Percentiles rank a stretch among this genome's conserved stretches.
Evolutionary conservation across 495 filamentous ascomycete genomes (phyloP).

Genomic region (Penicillium psychrofluorescens): DNA sequence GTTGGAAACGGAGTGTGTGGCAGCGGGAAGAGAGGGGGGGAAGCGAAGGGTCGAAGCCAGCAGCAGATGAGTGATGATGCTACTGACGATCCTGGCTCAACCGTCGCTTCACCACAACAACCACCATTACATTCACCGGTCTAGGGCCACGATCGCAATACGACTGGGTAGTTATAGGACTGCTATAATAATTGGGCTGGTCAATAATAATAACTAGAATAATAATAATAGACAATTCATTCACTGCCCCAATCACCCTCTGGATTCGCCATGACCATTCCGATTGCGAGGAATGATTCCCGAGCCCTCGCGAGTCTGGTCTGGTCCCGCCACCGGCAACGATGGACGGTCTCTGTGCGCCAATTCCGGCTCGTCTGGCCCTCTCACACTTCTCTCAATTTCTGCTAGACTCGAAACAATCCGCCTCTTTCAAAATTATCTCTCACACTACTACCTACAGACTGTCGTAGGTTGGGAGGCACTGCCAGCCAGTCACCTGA

Average conservation of each 20-base stretch:
- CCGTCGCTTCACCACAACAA: too few species aligned
- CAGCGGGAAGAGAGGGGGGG: constrained; percentile 4
- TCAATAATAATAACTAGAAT: too few species aligned
- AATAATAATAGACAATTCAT: neutral
- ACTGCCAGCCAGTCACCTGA: too few species aligned
- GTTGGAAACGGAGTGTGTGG: constrained; percentile 8
- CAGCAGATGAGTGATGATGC: constrained; percentile 5
- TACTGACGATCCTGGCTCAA: constrained; percentile 1
- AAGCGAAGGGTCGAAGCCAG: constrained; percentile 2
- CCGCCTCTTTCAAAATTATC: too few species aligned
- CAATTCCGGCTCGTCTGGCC: neutral
- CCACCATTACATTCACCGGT: too few species aligned
- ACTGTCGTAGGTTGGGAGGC: too few species aligned
- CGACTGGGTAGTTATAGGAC: too few species aligned
- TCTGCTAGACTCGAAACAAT: neutral
- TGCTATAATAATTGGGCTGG: too few species aligned
- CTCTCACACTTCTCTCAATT: neutral
- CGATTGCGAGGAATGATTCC: neutral
- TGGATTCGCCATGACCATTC: neutral
- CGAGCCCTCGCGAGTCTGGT: neutral
- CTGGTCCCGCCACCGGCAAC: constrained; percentile 5
- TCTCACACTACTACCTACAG: too few species aligned
- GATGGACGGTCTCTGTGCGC: constrained; percentile 2
- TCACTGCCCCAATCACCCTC: neutral
- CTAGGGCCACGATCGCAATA: too few species aligned